A percentile compares a stretch with the other conserved stretches of the same genome.
Conservation (phyloP, 192 early-diverging fungal genomes). For the Pecoramyces ruminantium region DNA sequence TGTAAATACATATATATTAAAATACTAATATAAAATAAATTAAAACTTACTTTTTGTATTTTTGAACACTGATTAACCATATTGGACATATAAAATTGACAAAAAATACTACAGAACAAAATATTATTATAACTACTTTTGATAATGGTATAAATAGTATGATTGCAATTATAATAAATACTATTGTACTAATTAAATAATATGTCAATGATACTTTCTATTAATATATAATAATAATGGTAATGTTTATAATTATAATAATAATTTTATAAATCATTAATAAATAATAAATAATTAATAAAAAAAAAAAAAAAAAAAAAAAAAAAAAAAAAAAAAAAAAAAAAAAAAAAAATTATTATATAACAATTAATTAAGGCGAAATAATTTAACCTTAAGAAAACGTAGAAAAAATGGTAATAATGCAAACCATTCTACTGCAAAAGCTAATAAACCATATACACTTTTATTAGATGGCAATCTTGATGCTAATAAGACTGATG, state of each 20-base stretch:
- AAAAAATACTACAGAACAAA: constrained; percentile 52
- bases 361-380: too few species aligned
- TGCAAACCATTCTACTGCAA: constrained; percentile 83
- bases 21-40: background rate
- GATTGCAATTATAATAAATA: constrained; percentile 20
- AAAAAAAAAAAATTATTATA: too few species aligned
- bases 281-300: too few species aligned
- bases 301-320: too few species aligned
- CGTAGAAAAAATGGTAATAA: constrained; percentile 85
- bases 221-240: too few species aligned
- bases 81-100: constrained; percentile 74
- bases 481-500: constrained; percentile 79
- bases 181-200: constrained; percentile 7
- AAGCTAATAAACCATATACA: constrained; percentile 73
- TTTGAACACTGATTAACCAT: constrained; percentile 82
- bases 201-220: constrained; percentile 17
- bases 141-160: constrained; percentile 50
- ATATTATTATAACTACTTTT: constrained; percentile 44
- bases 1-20: constrained; percentile 3
- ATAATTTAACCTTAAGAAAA: constrained; percentile 53
- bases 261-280: too few species aligned
- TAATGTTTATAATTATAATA: too few species aligned
- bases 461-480: constrained; percentile 58
- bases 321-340: too few species aligned
- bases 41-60: constrained; percentile 75